Conservation (phyloP, 495 filamentous ascomycete genomes). For the Penicillium coffeae region DNA sequence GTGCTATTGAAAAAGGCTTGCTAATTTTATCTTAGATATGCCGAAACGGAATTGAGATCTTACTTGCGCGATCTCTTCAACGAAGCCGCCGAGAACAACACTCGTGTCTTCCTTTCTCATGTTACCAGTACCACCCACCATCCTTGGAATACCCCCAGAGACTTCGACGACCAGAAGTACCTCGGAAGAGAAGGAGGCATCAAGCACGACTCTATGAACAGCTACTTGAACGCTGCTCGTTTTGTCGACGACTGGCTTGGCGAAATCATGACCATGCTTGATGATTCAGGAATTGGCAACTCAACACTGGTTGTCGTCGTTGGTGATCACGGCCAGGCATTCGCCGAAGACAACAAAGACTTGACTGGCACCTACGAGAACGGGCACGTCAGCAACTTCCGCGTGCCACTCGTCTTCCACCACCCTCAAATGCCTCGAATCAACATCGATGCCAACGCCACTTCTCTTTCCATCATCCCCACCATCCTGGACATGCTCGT, state of each 20-base stretch:
- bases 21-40: conserved; percentile 11
- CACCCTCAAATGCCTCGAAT: conserved; percentile 42
- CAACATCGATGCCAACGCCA: conserved; percentile 37
- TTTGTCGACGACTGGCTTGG: conserved; percentile 46
- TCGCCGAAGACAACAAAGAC: conserved; percentile 34
- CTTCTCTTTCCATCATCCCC: conserved; percentile 40
- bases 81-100: conserved; percentile 36
- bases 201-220: conserved; percentile 33
- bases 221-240: conserved; percentile 40
- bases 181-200: conserved; percentile 26
- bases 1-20: conserved; percentile 8
- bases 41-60: conserved; percentile 40
- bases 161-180: conserved; percentile 31
- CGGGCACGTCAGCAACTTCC: conserved; percentile 43
- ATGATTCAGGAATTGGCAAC: conserved; percentile 45
- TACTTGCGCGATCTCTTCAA: conserved; percentile 42
- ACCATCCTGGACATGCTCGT: conserved; percentile 46
- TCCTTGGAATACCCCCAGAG: conserved; percentile 36
- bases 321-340: conserved; percentile 43
- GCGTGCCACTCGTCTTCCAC: conserved; percentile 41
- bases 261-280: conserved; percentile 41
- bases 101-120: conserved; percentile 45
- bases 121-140: conserved; percentile 47
- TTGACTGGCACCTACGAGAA: conserved; percentile 43
- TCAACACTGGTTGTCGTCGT: conserved; percentile 49